Conservation (phyloP, 306 rosid species). For the Glycine tomentella region DNA sequence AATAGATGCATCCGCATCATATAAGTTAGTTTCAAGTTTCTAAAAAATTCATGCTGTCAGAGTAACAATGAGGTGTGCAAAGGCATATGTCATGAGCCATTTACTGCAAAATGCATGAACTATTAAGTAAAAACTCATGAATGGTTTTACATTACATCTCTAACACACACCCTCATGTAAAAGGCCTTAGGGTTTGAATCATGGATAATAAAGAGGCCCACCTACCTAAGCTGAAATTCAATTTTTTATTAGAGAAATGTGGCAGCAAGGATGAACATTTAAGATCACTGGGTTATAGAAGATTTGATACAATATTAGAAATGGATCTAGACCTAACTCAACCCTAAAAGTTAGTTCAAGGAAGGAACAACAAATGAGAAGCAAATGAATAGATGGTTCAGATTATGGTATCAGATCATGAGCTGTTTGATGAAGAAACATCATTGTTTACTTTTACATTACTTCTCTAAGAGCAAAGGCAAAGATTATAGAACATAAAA, state of each 20-base stretch:
- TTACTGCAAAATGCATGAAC: not conserved
- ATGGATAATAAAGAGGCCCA: not conserved
- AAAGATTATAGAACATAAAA: not conserved
- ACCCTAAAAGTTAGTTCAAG: not conserved
- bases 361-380: not conserved
- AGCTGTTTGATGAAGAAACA: not conserved
- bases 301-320: not conserved
- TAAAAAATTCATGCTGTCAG: conserved; percentile 14
- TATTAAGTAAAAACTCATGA: not conserved
- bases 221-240: not conserved
- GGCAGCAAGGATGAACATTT: not conserved
- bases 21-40: conserved; percentile 13
- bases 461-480: not conserved
- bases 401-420: not conserved
- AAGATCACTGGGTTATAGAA: not conserved
- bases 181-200: not conserved
- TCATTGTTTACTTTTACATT: not conserved
- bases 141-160: not conserved
- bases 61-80: conserved; percentile 12
- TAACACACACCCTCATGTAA: not conserved
- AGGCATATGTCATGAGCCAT: not conserved
- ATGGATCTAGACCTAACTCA: not conserved
- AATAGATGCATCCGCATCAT: conserved; percentile 23
- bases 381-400: not conserved
- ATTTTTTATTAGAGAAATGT: not conserved